phyloP scores from a whole-genome alignment of 2,329 filamentous ascomycete species.

The Phialophora macrospora region DNA sequence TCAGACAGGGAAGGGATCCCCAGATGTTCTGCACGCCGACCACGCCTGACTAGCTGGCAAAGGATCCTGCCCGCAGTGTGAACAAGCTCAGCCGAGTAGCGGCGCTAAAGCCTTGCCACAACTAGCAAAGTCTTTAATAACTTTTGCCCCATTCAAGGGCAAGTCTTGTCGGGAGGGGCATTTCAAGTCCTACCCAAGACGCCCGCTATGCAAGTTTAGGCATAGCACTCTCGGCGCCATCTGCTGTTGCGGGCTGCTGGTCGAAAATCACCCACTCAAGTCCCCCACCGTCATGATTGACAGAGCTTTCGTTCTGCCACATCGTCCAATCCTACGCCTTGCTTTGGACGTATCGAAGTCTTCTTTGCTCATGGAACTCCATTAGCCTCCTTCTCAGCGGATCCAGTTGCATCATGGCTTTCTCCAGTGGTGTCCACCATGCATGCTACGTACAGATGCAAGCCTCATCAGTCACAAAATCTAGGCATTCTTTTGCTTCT shows the following conservation, averaged over 20 bases:
- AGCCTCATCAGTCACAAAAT: constrained; percentile 9
- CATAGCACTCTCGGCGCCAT: background rate
- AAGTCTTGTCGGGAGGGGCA: background rate
- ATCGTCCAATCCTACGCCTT: constrained; percentile 9
- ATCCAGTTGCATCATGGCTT: constrained; percentile 18
- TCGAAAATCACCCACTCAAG: constrained; percentile 8
- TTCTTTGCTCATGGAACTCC: constrained; percentile 1
- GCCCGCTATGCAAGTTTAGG: constrained; percentile 4
- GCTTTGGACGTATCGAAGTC: background rate
- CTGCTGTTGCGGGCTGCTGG: background rate
- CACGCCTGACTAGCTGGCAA: no score
- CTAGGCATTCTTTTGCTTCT: constrained; percentile 6
- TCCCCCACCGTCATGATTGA: constrained; percentile 6
- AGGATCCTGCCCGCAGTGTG: background rate
- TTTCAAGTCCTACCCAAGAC: background rate
- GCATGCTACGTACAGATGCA: constrained; percentile 15
- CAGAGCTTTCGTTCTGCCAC: constrained; percentile 21
- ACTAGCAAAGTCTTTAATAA: constrained; percentile 4
- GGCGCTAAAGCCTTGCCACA: constrained; percentile 1
- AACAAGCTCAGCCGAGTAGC: constrained; percentile 17
- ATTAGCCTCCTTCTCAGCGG: background rate
- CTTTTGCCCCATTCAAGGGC: background rate
- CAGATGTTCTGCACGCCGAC: background rate
- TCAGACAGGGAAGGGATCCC: constrained; percentile 3
- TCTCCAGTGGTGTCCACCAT: background rate